Conservation (phyloP, 805 yeast species). For the Maudiozyma saulgeensis region DNA sequence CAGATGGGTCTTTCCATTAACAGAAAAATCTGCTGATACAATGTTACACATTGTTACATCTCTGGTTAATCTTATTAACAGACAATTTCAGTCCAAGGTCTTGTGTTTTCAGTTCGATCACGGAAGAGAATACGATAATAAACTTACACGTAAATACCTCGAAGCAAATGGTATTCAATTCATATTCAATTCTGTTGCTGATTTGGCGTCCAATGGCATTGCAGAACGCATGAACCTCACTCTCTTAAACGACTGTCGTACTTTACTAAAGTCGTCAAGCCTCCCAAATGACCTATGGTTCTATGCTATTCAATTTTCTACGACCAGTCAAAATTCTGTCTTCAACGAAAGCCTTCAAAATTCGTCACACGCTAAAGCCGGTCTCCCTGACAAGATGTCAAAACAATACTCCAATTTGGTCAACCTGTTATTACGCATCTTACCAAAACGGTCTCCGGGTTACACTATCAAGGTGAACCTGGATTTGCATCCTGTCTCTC, state of each 20-base stretch:
- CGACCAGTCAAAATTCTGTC: not conserved
- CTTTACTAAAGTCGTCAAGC: not conserved
- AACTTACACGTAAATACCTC: not conserved
- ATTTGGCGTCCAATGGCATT: not conserved
- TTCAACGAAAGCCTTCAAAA: not conserved
- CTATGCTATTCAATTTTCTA: not conserved
- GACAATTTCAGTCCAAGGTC: not conserved
- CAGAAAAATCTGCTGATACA: not conserved
- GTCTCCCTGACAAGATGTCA: not conserved
- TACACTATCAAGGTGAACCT: not conserved
- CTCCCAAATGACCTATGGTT: not conserved
- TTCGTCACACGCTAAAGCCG: not conserved
- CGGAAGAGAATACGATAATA: not conserved
- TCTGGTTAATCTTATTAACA: not conserved
- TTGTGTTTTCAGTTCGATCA: not conserved
- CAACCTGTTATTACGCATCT: not conserved
- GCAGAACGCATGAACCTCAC: not conserved
- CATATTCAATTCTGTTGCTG: not conserved
- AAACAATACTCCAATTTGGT: not conserved
- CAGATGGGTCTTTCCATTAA: not conserved
- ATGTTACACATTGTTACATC: not conserved
- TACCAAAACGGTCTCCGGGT: not conserved
- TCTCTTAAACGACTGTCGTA: not conserved
- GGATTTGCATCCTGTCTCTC: conserved; percentile 1
- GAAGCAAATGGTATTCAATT: not conserved